Evolutionary conservation across 129 eudicot genomes (phyloP).

Genomic region (Heracleum sosnowskyi): DNA sequence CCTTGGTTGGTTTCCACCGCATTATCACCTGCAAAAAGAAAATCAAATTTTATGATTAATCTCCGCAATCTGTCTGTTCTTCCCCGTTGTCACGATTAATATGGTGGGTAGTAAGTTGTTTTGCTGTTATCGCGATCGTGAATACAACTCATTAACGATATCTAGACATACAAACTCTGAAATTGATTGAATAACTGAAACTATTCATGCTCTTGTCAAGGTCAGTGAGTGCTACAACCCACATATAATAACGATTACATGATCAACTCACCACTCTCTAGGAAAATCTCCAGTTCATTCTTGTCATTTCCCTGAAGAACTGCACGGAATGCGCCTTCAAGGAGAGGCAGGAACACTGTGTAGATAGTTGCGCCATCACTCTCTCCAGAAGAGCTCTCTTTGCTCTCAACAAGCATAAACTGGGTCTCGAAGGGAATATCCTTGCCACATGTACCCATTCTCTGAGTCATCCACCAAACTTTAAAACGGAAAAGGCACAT

Average conservation of each 20-base stretch:
- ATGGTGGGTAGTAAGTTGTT: background rate
- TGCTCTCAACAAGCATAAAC: conserved; percentile 85
- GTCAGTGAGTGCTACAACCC: background rate
- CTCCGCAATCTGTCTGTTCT: background rate
- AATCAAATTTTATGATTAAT: conserved; percentile 16
- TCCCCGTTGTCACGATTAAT: background rate
- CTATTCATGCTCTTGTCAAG: background rate
- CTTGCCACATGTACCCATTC: conserved; percentile 85
- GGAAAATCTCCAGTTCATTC: conserved; percentile 83
- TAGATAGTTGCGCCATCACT: conserved; percentile 53
- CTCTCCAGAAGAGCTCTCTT: conserved; percentile 43
- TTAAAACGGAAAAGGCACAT: conserved; percentile 92
- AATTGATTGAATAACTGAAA: background rate
- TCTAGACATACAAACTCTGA: background rate
- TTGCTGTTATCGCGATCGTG: background rate
- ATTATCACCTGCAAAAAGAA: conserved; percentile 60
- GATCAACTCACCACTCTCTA: conserved; percentile 87
- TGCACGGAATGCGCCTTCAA: conserved; percentile 90
- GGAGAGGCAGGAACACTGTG: conserved; percentile 79
- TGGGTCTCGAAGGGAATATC: conserved; percentile 93
- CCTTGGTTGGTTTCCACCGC: conserved; percentile 85
- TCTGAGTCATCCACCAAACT: conserved; percentile 99
- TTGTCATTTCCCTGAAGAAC: conserved; percentile 92
- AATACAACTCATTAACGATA: background rate
- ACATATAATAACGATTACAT: background rate